phyloP scores from a whole-genome alignment of 1,284 basidiomycete genomes.

The Rhodotorula sp. region DNA sequence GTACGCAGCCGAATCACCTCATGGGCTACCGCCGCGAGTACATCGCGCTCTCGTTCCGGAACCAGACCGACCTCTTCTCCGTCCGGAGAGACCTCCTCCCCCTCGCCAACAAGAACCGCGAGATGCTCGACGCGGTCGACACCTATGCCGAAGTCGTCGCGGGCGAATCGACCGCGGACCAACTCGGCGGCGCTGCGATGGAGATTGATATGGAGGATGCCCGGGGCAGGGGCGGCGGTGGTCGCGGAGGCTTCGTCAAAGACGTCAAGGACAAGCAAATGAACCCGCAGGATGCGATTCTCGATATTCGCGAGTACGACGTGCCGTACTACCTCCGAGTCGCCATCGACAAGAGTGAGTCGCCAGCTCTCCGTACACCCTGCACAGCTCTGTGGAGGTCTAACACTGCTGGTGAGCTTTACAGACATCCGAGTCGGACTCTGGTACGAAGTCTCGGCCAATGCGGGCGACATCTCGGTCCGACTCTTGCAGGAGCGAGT shows the following conservation, averaged over 20 bases:
- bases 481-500: conserved; percentile 75
- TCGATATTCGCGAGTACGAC: conserved; percentile 95
- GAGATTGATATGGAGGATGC: conserved; percentile 62
- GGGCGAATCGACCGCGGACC: conserved; percentile 26
- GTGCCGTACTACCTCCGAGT: conserved; percentile 97
- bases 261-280: conserved; percentile 51
- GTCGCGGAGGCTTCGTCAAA: conserved; percentile 42
- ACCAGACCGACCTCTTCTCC: conserved; percentile 83
- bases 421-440: conserved; percentile 88
- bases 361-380: neutral
- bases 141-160: conserved; percentile 96
- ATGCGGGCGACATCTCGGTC: conserved; percentile 76
- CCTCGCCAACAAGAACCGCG: conserved; percentile 81
- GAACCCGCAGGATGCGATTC: conserved; percentile 58
- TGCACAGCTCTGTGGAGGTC: too few relatives aligned
- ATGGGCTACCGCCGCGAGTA: conserved; percentile 85
- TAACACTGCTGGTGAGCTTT: neutral
- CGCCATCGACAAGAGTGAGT: conserved; percentile 84
- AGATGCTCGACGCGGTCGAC: conserved; percentile 93
- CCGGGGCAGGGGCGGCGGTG: conserved; percentile 44
- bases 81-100: conserved; percentile 87
- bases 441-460: conserved; percentile 85
- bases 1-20: conserved; percentile 77
- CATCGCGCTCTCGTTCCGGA: conserved; percentile 86
- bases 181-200: conserved; percentile 14